phyloP scores from a whole-genome alignment of 2,329 filamentous ascomycete genomes.

The Fusarium duplospermum region DNA sequence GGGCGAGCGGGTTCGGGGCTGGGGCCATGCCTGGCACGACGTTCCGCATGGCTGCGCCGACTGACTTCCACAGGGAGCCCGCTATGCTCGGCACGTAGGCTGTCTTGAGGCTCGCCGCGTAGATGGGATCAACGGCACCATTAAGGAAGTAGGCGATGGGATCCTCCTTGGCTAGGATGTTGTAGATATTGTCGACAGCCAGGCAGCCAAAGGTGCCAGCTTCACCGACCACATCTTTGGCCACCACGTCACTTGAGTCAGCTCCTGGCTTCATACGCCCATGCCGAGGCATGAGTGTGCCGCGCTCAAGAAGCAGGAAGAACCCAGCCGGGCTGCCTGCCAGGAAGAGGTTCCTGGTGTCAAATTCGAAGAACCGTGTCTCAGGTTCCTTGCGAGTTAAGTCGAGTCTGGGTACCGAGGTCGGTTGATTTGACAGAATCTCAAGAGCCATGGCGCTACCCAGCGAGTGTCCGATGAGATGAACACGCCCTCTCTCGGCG shows the following conservation, averaged over 20 bases:
- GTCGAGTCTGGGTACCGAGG: constrained; percentile 67
- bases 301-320: constrained; percentile 87
- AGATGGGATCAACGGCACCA: constrained; percentile 84
- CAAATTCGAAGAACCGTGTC: constrained; percentile 83
- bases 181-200: constrained; percentile 96
- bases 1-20: constrained; percentile 43
- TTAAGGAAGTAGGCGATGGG: constrained; percentile 94
- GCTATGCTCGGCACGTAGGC: constrained; percentile 83
- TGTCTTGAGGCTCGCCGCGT: constrained; percentile 79
- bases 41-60: constrained; percentile 71
- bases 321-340: constrained; percentile 92
- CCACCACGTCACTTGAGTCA: constrained; percentile 69
- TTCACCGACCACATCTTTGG: constrained; percentile 76
- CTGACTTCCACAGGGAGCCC: constrained; percentile 71
- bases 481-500: constrained; percentile 81
- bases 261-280: constrained; percentile 81
- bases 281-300: constrained; percentile 77
- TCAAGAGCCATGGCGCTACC: constrained; percentile 96
- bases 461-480: constrained; percentile 92
- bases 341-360: constrained; percentile 89
- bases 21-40: constrained; percentile 66
- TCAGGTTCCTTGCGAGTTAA: constrained; percentile 54
- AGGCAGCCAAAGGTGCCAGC: constrained; percentile 87
- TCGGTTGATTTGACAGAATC: constrained; percentile 90
- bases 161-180: constrained; percentile 78